A percentile compares a stretch with the other conserved stretches of the same genome.
Conservation (phyloP, 441 rosid genomes). For the Lagerstroemia fauriei region DNA sequence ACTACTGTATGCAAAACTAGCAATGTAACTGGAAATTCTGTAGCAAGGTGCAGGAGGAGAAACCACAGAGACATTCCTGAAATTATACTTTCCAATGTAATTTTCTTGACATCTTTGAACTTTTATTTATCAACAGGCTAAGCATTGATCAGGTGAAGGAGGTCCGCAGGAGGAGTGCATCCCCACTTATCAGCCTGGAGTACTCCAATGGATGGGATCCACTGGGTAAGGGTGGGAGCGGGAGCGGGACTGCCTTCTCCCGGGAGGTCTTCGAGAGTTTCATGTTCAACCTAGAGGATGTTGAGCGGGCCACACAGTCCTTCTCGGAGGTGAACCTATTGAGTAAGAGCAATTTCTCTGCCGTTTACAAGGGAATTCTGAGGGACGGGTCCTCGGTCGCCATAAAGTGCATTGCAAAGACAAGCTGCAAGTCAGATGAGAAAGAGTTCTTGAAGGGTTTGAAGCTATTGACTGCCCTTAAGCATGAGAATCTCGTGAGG, state of each 20-base stretch:
- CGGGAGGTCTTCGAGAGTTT: constrained; percentile 33
- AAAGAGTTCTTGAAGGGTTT: constrained; percentile 24
- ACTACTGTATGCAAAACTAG: not conserved
- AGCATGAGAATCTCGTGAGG: constrained; percentile 27
- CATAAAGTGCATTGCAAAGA: constrained; percentile 29
- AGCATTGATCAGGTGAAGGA: constrained; percentile 8
- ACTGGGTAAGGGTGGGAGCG: constrained; percentile 22
- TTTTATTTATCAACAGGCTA: not conserved
- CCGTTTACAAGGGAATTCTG: constrained; percentile 24
- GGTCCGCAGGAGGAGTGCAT: constrained; percentile 2
- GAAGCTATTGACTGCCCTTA: constrained; percentile 19
- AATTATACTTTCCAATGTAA: not conserved
- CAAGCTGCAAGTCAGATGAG: constrained; percentile 27
- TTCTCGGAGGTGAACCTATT: constrained; percentile 29
- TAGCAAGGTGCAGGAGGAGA: not conserved
- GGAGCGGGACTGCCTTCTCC: constrained; percentile 25
- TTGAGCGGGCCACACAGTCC: constrained; percentile 31
- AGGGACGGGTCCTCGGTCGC: constrained; percentile 27
- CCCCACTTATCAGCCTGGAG: constrained; percentile 30
- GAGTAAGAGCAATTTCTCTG: constrained; percentile 27
- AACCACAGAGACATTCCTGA: not conserved
- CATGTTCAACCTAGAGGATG: constrained; percentile 33
- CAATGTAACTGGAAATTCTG: not conserved
- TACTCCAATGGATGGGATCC: constrained; percentile 34
- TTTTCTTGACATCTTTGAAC: not conserved